phyloP scores from a whole-genome alignment of 1,284 basidiomycete species.

The Hypsizygus ulmarius region DNA sequence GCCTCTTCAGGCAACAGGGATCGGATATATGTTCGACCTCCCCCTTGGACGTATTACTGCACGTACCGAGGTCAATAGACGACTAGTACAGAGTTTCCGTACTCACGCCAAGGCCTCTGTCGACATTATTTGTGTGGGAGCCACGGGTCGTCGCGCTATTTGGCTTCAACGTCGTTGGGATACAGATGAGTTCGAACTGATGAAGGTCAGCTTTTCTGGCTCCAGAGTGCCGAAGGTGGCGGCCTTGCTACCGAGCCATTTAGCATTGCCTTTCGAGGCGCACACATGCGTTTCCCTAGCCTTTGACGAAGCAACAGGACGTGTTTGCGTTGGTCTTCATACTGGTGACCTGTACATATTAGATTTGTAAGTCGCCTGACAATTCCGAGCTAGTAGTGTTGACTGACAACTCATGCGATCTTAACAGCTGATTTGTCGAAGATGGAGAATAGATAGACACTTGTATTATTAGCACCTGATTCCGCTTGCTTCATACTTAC shows the following conservation, averaged over 20 bases:
- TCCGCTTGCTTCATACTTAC: no score
- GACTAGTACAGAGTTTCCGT: constrained; percentile 19
- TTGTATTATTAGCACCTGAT: no score
- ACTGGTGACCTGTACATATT: constrained; percentile 51
- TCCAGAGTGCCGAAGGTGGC: constrained; percentile 24
- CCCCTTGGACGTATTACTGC: background rate
- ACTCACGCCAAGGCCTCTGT: constrained; percentile 32
- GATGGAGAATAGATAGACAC: background rate
- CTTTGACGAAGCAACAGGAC: constrained; percentile 50
- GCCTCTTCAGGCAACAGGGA: constrained; percentile 7
- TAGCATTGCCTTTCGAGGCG: constrained; percentile 47
- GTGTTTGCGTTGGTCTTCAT: constrained; percentile 46
- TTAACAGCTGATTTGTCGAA: background rate
- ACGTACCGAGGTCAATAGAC: background rate
- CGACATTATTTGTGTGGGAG: constrained; percentile 46
- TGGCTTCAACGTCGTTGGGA: constrained; percentile 54
- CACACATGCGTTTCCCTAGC: constrained; percentile 42
- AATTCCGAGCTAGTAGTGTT: no score
- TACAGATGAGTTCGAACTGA: constrained; percentile 43
- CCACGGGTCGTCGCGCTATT: constrained; percentile 44
- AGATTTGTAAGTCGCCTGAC: constrained; percentile 34
- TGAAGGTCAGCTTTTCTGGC: constrained; percentile 41
- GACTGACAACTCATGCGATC: background rate
- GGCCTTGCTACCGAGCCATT: constrained; percentile 38
- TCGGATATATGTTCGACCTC: constrained; percentile 12